phyloP scores from a whole-genome alignment of 1,139 yeast genomes.

The Yamadazyma pseudoaaseri region DNA sequence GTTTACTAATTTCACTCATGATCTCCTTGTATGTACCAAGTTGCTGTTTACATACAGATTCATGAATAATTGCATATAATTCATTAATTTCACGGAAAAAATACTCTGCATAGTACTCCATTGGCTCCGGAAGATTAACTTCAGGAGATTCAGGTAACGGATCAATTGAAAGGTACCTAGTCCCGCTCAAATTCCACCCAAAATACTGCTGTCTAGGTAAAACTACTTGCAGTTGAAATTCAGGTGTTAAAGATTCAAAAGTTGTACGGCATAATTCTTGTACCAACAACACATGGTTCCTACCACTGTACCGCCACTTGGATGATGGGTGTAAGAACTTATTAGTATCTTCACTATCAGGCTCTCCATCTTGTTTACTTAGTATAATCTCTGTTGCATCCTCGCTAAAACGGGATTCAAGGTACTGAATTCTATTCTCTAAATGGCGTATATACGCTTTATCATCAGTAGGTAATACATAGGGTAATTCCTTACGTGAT shows the following conservation, averaged over 20 bases:
- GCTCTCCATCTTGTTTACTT: slow-evolving; percentile 9
- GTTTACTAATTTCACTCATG: slow-evolving; percentile 14
- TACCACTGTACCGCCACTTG: slow-evolving; percentile 52
- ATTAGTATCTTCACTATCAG: slow-evolving; percentile 16
- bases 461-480: slow-evolving; percentile 11
- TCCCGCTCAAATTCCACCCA: slow-evolving; percentile 69
- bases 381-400: slow-evolving; percentile 13
- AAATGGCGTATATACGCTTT: slow-evolving; percentile 28
- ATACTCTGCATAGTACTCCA: slow-evolving; percentile 30
- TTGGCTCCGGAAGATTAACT: slow-evolving; percentile 15
- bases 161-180: slow-evolving; percentile 45
- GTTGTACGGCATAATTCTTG: slow-evolving; percentile 43
- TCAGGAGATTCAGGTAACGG: slow-evolving; percentile 37
- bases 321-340: slow-evolving; percentile 19
- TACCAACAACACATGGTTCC: slow-evolving; percentile 51
- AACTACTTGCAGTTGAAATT: slow-evolving; percentile 34
- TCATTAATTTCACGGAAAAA: slow-evolving; percentile 56
- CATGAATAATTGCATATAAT: slow-evolving; percentile 53
- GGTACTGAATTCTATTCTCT: slow-evolving; percentile 41
- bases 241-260: slow-evolving; percentile 36
- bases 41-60: slow-evolving; percentile 54
- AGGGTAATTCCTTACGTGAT: slow-evolving; percentile 14
- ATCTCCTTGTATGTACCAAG: slow-evolving; percentile 31
- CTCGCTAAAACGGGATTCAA: slow-evolving; percentile 31
- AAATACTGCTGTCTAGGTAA: slow-evolving; percentile 60